Evolutionary conservation across 2,329 filamentous ascomycete species (phyloP).

Genomic region (Aureobasidium sp.): DNA sequence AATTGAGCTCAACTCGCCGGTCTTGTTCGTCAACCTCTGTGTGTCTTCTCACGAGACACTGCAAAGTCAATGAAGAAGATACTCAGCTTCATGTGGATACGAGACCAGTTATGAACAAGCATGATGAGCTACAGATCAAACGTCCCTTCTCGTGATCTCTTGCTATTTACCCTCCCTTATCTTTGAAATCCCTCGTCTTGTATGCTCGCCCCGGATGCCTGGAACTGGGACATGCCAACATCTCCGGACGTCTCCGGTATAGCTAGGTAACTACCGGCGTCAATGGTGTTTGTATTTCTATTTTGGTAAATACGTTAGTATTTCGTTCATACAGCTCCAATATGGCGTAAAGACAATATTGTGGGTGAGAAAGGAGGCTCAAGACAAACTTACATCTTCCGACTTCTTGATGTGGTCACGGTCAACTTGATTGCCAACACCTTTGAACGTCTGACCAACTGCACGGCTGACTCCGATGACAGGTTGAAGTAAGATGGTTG

Average conservation of each 20-base stretch:
- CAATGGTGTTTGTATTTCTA: not conserved
- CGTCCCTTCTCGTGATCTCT: not conserved
- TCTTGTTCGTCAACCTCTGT: too few relatives aligned
- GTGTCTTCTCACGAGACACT: too few relatives aligned
- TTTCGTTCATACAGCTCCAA: not conserved
- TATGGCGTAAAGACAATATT: not conserved
- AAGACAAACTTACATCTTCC: slow-evolving; percentile 66
- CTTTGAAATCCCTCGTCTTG: not conserved
- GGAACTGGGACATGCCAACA: not conserved
- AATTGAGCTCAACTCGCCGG: too few relatives aligned
- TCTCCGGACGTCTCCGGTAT: not conserved
- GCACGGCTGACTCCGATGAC: slow-evolving; percentile 86
- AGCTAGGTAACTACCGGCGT: not conserved
- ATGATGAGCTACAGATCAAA: not conserved
- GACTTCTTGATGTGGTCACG: slow-evolving; percentile 69
- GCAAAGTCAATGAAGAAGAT: not conserved
- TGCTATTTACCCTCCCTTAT: not conserved
- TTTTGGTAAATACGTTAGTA: not conserved
- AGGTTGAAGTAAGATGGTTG: slow-evolving; percentile 86
- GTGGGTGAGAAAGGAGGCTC: not conserved
- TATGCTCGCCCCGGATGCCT: not conserved
- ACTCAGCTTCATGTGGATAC: not conserved
- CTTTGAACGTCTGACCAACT: slow-evolving; percentile 80
- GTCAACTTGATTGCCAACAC: slow-evolving; percentile 87
- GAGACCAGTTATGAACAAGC: not conserved